A percentile compares a stretch with the other conserved stretches of the same genome.
phyloP scores from a whole-genome alignment of 495 filamentous ascomycete species.

The Articulospora tetracladia region DNA sequence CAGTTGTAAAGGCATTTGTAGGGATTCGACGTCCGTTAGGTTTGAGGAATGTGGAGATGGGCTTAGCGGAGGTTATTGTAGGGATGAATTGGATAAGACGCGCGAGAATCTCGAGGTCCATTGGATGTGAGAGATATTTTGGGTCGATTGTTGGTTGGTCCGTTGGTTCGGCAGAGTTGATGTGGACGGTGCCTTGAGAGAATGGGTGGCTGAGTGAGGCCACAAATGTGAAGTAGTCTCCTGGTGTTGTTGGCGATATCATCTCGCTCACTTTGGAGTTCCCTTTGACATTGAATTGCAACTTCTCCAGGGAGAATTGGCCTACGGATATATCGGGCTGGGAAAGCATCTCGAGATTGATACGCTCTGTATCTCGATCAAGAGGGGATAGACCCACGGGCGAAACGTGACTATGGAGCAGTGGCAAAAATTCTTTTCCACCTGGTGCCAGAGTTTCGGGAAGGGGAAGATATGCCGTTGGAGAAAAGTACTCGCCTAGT shows the following conservation, averaged over 20 bases:
- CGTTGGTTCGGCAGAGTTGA: constrained; percentile 32
- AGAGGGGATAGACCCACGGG: too few species aligned
- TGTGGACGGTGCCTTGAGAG: constrained; percentile 53
- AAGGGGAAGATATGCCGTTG: not conserved
- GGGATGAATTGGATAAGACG: constrained; percentile 38
- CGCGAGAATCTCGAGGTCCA: constrained; percentile 46
- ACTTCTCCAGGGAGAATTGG: not conserved
- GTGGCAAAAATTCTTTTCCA: too few species aligned
- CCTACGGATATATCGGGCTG: not conserved
- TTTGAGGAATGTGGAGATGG: constrained; percentile 12
- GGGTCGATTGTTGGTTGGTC: constrained; percentile 44
- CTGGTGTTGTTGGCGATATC: too few species aligned
- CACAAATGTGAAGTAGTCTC: not conserved
- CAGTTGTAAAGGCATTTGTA: not conserved
- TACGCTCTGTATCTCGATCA: too few species aligned
- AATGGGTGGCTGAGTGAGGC: constrained; percentile 34
- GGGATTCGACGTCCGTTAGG: not conserved
- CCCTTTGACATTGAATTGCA: not conserved
- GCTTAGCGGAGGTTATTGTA: constrained; percentile 22
- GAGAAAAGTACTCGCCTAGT: not conserved
- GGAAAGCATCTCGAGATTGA: not conserved
- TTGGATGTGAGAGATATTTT: constrained; percentile 48
- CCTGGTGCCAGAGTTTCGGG: too few species aligned
- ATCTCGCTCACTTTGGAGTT: not conserved
- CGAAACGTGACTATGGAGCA: too few species aligned